Evolutionary conservation across 2,329 filamentous ascomycete genomes (phyloP), one percentile per base, ranked within the genome.

Genomic region (Fusarium zealandicum): DNA sequence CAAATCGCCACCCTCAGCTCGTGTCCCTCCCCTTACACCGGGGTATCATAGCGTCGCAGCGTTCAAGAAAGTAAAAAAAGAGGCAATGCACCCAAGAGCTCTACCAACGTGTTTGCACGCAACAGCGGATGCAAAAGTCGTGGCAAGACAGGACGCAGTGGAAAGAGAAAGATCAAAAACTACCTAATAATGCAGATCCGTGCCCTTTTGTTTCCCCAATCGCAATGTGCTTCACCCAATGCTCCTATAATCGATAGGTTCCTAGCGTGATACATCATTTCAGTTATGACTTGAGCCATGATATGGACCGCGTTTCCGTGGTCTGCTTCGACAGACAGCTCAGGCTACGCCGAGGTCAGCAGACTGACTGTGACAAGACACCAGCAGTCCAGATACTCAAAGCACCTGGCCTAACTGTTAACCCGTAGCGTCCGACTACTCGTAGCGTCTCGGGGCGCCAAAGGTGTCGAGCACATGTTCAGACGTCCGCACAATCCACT

Each of bases 401-500:
- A 62, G 28, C 20, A 47, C 51, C 35, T 44, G 44, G 43, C 27
- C 22, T 25, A 46, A n/a, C 35, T 32, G 36, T 35, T 45, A n/a
- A 61, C 48, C 43, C 33, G 39, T 20, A 41, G 30, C 49, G 44
- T 31, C 45, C 49, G 36, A 55, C 61, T 63, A 72, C 42, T 72
- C 70, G 44, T 72, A 74, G 42, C 66, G 65, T 40, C 61, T 67
- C 14, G 63, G 43, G 25, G 53, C 61, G 22, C 64, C 64, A 58
- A 72, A 74, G 4, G 67, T 67, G 36, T 69, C 68, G 18, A 76
- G 67, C 47, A 76, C 70, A 38, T 72, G 69, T 40, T 74, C 66
- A 4, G 74, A 73, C 5, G 72, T 72, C 30, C 66, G 63, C 22
- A 75, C 64, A 51, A 76, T 72, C 73, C 74, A 75, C 33, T 76